phyloP scores from a whole-genome alignment of 768 basidiomycete species.

The Hirschioporus abietinus region DNA sequence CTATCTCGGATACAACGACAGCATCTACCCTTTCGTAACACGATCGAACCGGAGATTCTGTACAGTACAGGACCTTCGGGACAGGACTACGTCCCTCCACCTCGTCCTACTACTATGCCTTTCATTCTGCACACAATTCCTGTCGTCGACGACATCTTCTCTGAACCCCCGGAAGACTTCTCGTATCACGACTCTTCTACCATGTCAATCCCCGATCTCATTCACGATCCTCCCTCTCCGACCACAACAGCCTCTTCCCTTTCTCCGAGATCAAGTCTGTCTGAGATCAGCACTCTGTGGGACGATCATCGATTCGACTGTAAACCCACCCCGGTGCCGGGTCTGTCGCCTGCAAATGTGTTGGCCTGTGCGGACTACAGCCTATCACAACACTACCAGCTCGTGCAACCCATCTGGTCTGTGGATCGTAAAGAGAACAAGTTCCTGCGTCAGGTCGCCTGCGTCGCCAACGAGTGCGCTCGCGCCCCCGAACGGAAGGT shows the following conservation, averaged over 20 bases:
- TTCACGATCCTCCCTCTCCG: background rate
- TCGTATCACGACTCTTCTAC: background rate
- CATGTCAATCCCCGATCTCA: background rate
- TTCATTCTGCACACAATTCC: too few relatives aligned
- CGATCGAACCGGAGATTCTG: background rate
- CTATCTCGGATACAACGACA: background rate
- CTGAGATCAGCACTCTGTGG: background rate
- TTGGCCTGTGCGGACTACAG: too few relatives aligned
- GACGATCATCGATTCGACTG: too few relatives aligned
- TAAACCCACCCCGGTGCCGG: too few relatives aligned
- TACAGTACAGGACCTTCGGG: background rate
- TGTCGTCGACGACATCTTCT: background rate
- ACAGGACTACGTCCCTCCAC: too few relatives aligned
- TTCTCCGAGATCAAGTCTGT: background rate
- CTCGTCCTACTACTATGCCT: too few relatives aligned
- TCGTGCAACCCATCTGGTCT: too few relatives aligned
- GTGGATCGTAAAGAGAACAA: background rate
- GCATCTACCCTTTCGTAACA: background rate
- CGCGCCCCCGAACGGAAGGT: background rate
- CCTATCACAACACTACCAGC: too few relatives aligned
- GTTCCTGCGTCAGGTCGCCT: background rate
- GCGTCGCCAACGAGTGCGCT: background rate
- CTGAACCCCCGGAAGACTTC: background rate
- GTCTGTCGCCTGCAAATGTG: too few relatives aligned
- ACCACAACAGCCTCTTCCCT: background rate